Percentiles rank a stretch among this genome's conserved stretches.
Conservation (phyloP, 1,284 basidiomycete species). For the Veloporphyrellus conicus region DNA sequence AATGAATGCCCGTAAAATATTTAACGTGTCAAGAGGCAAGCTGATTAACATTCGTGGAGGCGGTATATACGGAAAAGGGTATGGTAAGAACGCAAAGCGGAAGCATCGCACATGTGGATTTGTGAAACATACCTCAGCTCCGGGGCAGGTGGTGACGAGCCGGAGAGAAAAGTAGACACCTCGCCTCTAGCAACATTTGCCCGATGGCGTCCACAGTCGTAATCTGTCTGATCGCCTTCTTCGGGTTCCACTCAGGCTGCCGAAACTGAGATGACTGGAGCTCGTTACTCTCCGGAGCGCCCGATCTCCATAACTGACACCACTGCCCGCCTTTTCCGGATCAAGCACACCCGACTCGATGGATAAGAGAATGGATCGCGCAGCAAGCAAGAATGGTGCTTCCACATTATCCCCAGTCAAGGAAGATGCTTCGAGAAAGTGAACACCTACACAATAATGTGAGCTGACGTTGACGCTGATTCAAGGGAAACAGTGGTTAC, state of each 20-base stretch:
- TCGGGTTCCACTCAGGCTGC: constrained; percentile 63
- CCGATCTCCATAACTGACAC: constrained; percentile 94
- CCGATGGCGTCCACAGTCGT: constrained; percentile 56
- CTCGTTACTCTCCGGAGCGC: constrained; percentile 82
- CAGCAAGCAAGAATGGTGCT: constrained; percentile 87
- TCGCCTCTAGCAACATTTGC: constrained; percentile 46
- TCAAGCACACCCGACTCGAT: constrained; percentile 91
- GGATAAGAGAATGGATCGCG: constrained; percentile 85
- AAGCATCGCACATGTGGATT: constrained; percentile 5
- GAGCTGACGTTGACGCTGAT: constrained; percentile 2
- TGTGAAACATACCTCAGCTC: constrained; percentile 18
- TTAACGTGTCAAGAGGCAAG: constrained; percentile 8
- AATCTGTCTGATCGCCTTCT: constrained; percentile 56
- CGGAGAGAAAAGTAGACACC: constrained; percentile 1
- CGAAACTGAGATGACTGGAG: constrained; percentile 77
- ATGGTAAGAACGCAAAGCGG: constrained; percentile 15
- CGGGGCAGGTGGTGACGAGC: neutral
- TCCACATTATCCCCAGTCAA: constrained; percentile 91
- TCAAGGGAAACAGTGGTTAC: constrained; percentile 37
- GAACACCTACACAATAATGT: constrained; percentile 55
- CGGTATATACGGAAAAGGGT: constrained; percentile 24
- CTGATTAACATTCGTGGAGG: constrained; percentile 5
- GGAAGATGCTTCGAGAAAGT: constrained; percentile 92
- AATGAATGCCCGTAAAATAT: constrained; percentile 12
- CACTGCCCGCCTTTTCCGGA: constrained; percentile 89